Evolutionary conservation across 108 stramenopile species (phyloP).

Genomic region (Nitzschia sp.): DNA sequence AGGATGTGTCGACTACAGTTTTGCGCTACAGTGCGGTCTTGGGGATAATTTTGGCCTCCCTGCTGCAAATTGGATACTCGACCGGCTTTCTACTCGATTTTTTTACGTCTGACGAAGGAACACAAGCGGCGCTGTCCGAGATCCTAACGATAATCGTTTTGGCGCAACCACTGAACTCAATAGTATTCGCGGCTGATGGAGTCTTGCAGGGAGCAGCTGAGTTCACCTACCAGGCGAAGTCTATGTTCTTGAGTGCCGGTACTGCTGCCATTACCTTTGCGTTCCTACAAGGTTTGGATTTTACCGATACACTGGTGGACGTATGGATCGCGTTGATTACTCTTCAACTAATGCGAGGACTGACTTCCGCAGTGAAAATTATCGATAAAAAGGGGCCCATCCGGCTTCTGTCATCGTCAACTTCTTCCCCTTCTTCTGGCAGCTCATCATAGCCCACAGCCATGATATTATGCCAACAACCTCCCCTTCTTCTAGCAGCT

Average conservation of each 20-base stretch:
- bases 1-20: slow-evolving; percentile 60
- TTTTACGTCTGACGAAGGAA: slow-evolving; percentile 72
- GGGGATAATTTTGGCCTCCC: slow-evolving; percentile 50
- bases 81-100: slow-evolving; percentile 59
- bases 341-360: slow-evolving; percentile 73
- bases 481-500: too few relatives aligned
- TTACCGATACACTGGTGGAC: slow-evolving; percentile 60
- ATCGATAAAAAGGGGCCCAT: slow-evolving; percentile 72
- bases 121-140: slow-evolving; percentile 53
- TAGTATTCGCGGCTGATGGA: slow-evolving; percentile 88
- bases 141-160: slow-evolving; percentile 68
- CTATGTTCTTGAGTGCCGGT: slow-evolving; percentile 72
- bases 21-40: slow-evolving; percentile 65
- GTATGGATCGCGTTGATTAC: slow-evolving; percentile 78
- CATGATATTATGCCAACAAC: too few relatives aligned
- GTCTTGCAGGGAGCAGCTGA: slow-evolving; percentile 84
- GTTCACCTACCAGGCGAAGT: slow-evolving; percentile 81
- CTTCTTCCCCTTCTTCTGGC: neutral
- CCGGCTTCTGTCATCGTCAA: slow-evolving; percentile 32
- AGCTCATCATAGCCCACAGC: too few relatives aligned
- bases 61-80: slow-evolving; percentile 54
- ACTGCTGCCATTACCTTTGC: slow-evolving; percentile 51
- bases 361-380: slow-evolving; percentile 77
- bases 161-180: slow-evolving; percentile 81
- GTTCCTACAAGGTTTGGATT: slow-evolving; percentile 35